These are phyloP conservation scores for Platanthera zijinensis DNA, from an alignment of 106 monocot genomes.

Conservation along the genomic window DNA sequence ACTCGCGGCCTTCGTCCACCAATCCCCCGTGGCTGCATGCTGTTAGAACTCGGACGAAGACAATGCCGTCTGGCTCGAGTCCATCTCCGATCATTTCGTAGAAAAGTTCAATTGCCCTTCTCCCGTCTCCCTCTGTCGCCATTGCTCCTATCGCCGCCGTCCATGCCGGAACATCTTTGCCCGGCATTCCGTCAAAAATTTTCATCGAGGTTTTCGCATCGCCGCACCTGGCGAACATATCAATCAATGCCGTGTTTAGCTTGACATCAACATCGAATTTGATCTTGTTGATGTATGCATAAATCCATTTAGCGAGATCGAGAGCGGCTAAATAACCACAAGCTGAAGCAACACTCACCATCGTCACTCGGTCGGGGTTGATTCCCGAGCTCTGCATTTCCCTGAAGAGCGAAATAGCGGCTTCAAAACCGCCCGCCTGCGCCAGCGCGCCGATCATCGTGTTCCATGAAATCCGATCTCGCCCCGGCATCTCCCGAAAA, in stretches of 20 bases:
- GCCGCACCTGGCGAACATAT: constrained; percentile 73
- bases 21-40: constrained; percentile 60
- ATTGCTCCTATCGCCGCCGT: constrained; percentile 50
- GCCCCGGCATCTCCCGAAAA: constrained; percentile 33
- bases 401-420: constrained; percentile 25
- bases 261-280: constrained; percentile 8
- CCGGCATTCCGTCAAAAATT: constrained; percentile 35
- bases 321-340: constrained; percentile 38
- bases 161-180: constrained; percentile 45
- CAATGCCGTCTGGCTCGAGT: constrained; percentile 34
- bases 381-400: constrained; percentile 23
- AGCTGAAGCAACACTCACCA: constrained; percentile 39
- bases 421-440: constrained; percentile 18
- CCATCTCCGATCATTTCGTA: constrained; percentile 31
- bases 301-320: constrained; percentile 45
- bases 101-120: constrained; percentile 33
- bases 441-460: constrained; percentile 47
- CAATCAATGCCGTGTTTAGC: constrained; percentile 50
- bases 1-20: constrained; percentile 34
- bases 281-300: constrained; percentile 40
- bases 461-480: constrained; percentile 41
- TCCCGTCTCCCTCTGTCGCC: constrained; percentile 35
- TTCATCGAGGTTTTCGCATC: constrained; percentile 31
- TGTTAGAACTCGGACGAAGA: constrained; percentile 41
- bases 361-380: constrained; percentile 26